A percentile compares a stretch with the other conserved stretches of the same genome.
Evolutionary conservation across 805 yeast genomes (phyloP).

Genomic region (Saccharomycopsis vini): DNA sequence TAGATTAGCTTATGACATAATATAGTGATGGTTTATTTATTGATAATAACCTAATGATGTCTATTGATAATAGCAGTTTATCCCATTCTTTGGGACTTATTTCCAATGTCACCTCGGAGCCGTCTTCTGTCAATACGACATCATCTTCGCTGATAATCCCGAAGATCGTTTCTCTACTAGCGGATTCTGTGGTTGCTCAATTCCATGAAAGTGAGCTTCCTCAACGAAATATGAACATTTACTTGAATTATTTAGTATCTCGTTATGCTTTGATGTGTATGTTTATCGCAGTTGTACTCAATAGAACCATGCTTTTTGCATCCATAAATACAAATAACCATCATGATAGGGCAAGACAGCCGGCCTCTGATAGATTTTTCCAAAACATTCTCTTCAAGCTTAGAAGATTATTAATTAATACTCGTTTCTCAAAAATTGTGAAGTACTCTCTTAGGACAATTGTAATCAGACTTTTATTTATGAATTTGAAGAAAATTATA

Average conservation of each 20-base stretch:
- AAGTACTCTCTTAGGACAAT: conserved; percentile 24
- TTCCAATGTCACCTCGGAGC: too few species aligned
- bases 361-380: not conserved
- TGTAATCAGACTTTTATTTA: conserved; percentile 24
- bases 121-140: too few species aligned
- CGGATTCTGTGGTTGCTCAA: conserved; percentile 12
- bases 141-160: too few species aligned
- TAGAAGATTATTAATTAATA: not conserved
- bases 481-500: conserved; percentile 26
- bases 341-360: not conserved
- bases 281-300: conserved; percentile 47
- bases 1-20: too few species aligned
- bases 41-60: too few species aligned
- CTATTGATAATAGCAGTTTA: too few species aligned
- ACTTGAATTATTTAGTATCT: conserved; percentile 36
- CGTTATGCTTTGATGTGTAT: conserved; percentile 46
- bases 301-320: conserved; percentile 52
- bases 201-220: conserved; percentile 15
- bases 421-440: not conserved
- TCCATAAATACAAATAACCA: conserved; percentile 27
- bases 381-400: not conserved
- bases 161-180: not conserved
- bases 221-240: conserved; percentile 8
- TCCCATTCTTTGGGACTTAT: too few species aligned
- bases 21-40: too few species aligned